Evolutionary conservation across 768 basidiomycete species (phyloP).

Genomic region (Lyophyllum atratum): DNA sequence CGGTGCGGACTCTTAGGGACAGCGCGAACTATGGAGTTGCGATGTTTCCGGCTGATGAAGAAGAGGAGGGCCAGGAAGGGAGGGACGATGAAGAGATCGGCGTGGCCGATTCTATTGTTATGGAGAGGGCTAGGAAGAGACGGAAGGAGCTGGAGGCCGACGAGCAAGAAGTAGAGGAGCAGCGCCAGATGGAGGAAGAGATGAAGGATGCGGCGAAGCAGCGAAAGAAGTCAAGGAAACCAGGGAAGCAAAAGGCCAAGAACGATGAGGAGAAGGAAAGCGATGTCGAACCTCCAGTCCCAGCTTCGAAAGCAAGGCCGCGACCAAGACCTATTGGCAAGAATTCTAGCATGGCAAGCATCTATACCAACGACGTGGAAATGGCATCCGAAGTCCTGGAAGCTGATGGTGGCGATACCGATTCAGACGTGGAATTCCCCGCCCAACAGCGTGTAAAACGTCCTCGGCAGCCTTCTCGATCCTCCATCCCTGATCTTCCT

Average conservation of each 20-base stretch:
- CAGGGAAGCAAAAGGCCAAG: conserved; percentile 7
- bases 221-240: conserved; percentile 11
- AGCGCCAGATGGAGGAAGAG: conserved; percentile 11
- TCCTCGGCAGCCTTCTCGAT: background rate
- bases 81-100: conserved; percentile 34
- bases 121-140: conserved; percentile 55
- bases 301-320: conserved; percentile 16
- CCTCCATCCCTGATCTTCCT: background rate
- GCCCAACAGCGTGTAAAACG: background rate
- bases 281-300: conserved; percentile 5
- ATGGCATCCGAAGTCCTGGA: background rate
- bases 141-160: conserved; percentile 51
- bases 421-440: background rate
- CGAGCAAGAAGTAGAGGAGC: conserved; percentile 34
- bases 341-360: conserved; percentile 17
- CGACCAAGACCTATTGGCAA: conserved; percentile 28
- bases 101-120: conserved; percentile 52
- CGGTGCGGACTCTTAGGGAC: conserved; percentile 64
- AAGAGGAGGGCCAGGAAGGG: conserved; percentile 42
- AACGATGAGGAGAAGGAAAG: conserved; percentile 16
- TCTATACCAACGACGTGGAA: conserved; percentile 6
- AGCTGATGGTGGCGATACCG: background rate
- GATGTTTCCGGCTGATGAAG: conserved; percentile 76
- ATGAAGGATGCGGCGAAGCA: conserved; percentile 18
- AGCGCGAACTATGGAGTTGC: conserved; percentile 84